A percentile compares a stretch with the other conserved stretches of the same genome.
phyloP scores from a whole-genome alignment of 768 basidiomycete species.

The Crepidotus variabilis region DNA sequence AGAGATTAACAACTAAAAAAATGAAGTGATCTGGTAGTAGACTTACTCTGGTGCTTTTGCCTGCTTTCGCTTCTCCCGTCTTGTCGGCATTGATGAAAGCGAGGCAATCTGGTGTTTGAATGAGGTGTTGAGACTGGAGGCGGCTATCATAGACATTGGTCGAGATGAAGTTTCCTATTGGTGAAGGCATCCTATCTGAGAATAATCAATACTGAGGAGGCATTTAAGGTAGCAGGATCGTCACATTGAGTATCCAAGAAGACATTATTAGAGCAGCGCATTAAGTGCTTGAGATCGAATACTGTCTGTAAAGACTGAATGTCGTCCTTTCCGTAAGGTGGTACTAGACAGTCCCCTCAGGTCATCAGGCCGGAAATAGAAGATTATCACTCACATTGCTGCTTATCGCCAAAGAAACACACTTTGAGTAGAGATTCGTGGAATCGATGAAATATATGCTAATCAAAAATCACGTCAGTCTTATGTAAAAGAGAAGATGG shows the following conservation, averaged over 20 bases:
- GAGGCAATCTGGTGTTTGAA: conserved; percentile 30
- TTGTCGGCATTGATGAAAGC: conserved; percentile 38
- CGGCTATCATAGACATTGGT: conserved; percentile 34
- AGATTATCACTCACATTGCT: conserved; percentile 37
- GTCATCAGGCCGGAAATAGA: not conserved
- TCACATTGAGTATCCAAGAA: conserved; percentile 50
- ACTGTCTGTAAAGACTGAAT: conserved; percentile 37
- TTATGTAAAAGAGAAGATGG: not conserved
- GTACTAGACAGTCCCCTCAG: conserved; percentile 29
- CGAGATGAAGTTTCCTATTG: conserved; percentile 49
- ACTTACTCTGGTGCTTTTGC: conserved; percentile 43
- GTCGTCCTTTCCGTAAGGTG: conserved; percentile 45
- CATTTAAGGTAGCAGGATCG: conserved; percentile 1
- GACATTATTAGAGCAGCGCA: conserved; percentile 13
- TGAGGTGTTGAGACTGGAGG: conserved; percentile 34
- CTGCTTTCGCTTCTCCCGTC: conserved; percentile 31
- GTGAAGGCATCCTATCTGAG: conserved; percentile 49
- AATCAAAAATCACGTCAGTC: not conserved
- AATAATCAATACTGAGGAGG: not conserved
- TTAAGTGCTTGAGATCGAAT: conserved; percentile 42
- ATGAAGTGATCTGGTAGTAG: not conserved
- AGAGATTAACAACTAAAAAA: not conserved
- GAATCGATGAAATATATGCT: conserved; percentile 45
- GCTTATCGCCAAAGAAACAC: conserved; percentile 53
- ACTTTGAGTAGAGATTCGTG: conserved; percentile 32